phyloP scores from a whole-genome alignment of 2,329 filamentous ascomycete genomes.

The Colletotrichum sp. region DNA sequence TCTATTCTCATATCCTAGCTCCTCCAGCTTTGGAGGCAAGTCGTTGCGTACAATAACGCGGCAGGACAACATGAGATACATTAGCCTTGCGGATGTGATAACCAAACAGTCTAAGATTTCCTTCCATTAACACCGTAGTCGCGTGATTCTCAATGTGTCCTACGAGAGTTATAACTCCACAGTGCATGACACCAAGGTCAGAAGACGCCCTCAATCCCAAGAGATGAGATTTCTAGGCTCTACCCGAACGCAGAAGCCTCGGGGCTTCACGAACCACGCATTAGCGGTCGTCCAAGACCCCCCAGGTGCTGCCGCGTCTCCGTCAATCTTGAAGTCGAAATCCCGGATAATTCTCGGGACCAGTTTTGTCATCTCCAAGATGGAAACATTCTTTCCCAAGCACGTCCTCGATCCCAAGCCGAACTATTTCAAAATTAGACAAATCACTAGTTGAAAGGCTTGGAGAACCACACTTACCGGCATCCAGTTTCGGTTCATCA shows the following conservation, averaged over 20 bases:
- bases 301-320: not conserved
- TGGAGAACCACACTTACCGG: slow-evolving; percentile 24
- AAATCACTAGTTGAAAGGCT: accelerated
- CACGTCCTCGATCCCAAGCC: slow-evolving; percentile 47
- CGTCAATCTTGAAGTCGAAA: slow-evolving; percentile 36
- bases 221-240: not conserved
- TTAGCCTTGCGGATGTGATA: accelerated
- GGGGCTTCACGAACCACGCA: slow-evolving; percentile 49
- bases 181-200: not conserved
- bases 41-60: not conserved
- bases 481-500: slow-evolving; percentile 33
- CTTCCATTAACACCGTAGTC: accelerated
- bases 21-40: not conserved
- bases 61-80: not conserved
- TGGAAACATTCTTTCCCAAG: slow-evolving; percentile 47
- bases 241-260: slow-evolving; percentile 38
- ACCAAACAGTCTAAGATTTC: not conserved
- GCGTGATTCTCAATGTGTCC: not conserved
- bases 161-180: not conserved
- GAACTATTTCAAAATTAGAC: slow-evolving; percentile 33
- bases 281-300: slow-evolving; percentile 38
- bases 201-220: not conserved
- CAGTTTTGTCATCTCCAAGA: slow-evolving; percentile 48
- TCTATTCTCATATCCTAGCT: not conserved
- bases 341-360: slow-evolving; percentile 40